Evolutionary conservation across 83 land plant genomes (phyloP).

Genomic region (Diphasiastrum complanatum): DNA sequence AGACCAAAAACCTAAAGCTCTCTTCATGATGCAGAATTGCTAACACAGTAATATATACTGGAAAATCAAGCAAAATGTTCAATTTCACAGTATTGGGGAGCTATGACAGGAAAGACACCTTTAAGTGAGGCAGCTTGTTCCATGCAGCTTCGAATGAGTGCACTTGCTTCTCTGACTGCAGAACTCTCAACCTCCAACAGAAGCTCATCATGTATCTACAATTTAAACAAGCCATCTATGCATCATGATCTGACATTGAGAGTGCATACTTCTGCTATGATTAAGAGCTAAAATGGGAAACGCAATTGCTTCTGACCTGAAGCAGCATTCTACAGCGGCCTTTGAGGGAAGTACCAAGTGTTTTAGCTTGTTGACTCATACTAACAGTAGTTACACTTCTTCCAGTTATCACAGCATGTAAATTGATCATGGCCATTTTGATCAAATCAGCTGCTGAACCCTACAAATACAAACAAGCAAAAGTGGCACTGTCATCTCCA

Average conservation of each 20-base stretch:
- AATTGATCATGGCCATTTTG: conserved; percentile 81
- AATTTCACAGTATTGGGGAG: not conserved
- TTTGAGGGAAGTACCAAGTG: conserved; percentile 33
- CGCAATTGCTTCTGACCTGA: conserved; percentile 46
- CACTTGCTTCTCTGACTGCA: conserved; percentile 51
- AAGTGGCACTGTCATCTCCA: too few species aligned
- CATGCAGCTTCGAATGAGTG: conserved; percentile 60
- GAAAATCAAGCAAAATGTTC: not conserved
- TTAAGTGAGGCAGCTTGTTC: conserved; percentile 69
- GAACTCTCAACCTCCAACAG: conserved; percentile 69
- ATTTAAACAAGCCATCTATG: not conserved
- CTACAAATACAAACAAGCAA: conserved; percentile 32
- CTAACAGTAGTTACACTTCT: not conserved
- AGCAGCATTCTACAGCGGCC: conserved; percentile 65
- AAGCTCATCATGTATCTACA: conserved; percentile 91
- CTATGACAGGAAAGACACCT: conserved; percentile 34
- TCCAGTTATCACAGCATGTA: conserved; percentile 33
- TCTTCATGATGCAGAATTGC: too few species aligned
- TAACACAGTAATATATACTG: not conserved
- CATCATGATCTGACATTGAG: not conserved
- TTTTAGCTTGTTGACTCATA: conserved; percentile 6
- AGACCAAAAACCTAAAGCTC: too few species aligned
- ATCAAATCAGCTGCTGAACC: conserved; percentile 98
- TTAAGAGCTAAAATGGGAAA: conserved; percentile 2
- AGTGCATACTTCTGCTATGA: not conserved